phyloP scores from a whole-genome alignment of 306 rosid genomes.

The Corylus avellana region DNA sequence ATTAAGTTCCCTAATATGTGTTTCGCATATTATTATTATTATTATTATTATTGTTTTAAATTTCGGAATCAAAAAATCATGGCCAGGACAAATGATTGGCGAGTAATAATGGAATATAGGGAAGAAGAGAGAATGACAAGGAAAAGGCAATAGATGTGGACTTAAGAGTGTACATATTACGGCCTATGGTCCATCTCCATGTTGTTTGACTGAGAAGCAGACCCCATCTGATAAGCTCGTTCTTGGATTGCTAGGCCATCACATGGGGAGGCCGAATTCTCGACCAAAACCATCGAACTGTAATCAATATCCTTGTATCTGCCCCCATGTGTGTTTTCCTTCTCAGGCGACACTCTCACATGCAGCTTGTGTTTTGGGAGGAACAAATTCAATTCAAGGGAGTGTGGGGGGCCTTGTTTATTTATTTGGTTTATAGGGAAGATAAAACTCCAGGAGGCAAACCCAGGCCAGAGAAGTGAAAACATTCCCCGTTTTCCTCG shows the following conservation, averaged over 20 bases:
- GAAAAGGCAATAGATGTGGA: neutral
- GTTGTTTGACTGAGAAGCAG: conserved; percentile 44
- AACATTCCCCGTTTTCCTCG: conserved; percentile 39
- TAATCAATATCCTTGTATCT: conserved; percentile 20
- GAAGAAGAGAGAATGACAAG: neutral
- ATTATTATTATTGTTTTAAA: too few species aligned
- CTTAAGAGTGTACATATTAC: neutral
- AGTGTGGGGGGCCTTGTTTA: conserved; percentile 24
- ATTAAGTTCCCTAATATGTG: too few species aligned
- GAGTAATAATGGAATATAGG: neutral
- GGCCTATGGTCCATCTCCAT: conserved; percentile 32
- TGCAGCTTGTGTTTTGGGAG: conserved; percentile 36
- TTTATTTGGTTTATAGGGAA: conserved; percentile 20
- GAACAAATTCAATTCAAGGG: conserved; percentile 19
- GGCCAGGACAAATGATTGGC: neutral
- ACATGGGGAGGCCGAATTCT: conserved; percentile 47
- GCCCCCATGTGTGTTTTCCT: conserved; percentile 41
- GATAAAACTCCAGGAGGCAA: conserved; percentile 19
- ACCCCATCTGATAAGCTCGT: conserved; percentile 33
- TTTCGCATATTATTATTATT: too few species aligned
- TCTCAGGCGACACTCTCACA: conserved; percentile 54
- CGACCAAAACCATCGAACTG: conserved; percentile 51
- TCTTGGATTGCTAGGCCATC: conserved; percentile 30
- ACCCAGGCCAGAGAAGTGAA: conserved; percentile 11
- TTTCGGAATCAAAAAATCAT: neutral